These are phyloP conservation scores for Ambrosia hybrid DNA, from an alignment of 140 eudicot genomes.

Conservation along the genomic window DNA sequence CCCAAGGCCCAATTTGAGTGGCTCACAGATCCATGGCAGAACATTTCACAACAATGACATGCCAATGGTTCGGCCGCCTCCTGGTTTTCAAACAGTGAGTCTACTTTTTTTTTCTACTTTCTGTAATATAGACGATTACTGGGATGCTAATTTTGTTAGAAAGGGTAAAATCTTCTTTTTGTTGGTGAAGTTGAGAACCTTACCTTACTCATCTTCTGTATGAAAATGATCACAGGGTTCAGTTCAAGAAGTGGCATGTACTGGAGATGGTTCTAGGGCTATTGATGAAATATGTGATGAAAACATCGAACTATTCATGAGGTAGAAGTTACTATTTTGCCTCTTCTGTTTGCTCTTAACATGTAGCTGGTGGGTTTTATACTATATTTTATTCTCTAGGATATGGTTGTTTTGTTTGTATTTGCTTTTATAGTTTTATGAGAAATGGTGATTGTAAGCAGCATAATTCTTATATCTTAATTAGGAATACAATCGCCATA, in stretches of 20 bases:
- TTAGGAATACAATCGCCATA: too few relatives aligned
- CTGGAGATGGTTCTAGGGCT: conserved; percentile 29
- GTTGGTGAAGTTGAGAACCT: not conserved
- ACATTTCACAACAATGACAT: conserved; percentile 30
- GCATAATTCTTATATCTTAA: too few relatives aligned
- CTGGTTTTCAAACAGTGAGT: conserved; percentile 46
- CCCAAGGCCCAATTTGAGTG: conserved; percentile 34
- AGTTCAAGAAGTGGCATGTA: conserved; percentile 38
- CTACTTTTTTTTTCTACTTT: not conserved
- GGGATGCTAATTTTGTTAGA: not conserved
- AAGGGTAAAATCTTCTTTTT: not conserved
- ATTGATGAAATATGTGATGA: conserved; percentile 75
- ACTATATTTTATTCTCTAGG: too few relatives aligned
- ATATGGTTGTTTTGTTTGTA: too few relatives aligned
- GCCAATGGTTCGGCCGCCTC: conserved; percentile 29
- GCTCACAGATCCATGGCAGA: conserved; percentile 33
- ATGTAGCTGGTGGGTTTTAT: not conserved
- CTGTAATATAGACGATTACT: not conserved
- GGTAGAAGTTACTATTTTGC: conserved; percentile 39
- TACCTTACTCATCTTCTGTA: not conserved
- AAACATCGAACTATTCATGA: conserved; percentile 68
- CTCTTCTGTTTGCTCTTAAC: not conserved
- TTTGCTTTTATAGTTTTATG: too few relatives aligned
- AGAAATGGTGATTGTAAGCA: too few relatives aligned
- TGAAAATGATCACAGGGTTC: conserved; percentile 46